Conservation (phyloP, 2,329 filamentous ascomycete genomes). For the Calonectria hongkongensis region DNA sequence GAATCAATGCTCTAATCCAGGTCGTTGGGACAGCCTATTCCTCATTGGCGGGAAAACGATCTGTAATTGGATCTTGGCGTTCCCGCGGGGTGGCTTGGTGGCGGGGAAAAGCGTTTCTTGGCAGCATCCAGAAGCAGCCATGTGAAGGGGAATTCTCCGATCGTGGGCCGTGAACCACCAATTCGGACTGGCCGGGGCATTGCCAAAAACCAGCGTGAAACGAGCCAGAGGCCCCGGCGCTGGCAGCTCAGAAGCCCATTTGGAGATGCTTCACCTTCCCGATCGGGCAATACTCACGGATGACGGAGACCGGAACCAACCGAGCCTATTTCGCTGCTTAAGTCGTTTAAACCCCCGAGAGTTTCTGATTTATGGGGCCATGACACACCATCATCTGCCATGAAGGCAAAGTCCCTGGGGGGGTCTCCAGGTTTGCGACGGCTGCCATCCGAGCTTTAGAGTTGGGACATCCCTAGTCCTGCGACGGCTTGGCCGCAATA, state of each 20-base stretch:
- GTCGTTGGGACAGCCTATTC: background rate
- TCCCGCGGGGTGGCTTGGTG: background rate
- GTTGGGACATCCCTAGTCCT: background rate
- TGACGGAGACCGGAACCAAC: conserved; percentile 10
- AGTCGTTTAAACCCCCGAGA: background rate
- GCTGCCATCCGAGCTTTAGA: background rate
- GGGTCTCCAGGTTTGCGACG: too few relatives aligned
- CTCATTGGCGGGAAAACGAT: conserved; percentile 25
- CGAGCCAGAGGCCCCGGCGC: background rate
- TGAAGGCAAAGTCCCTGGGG: too few relatives aligned
- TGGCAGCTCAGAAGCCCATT: background rate
- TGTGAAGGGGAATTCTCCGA: background rate
- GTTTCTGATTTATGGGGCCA: background rate
- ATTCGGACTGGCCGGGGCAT: background rate
- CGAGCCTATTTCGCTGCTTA: conserved; percentile 18
- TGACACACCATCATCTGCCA: background rate
- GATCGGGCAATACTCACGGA: background rate
- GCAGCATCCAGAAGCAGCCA: conserved; percentile 10
- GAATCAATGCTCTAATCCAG: background rate
- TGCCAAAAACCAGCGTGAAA: background rate
- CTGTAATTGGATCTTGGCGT: background rate
- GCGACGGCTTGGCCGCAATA: conserved; percentile 3
- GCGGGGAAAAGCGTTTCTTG: conserved; percentile 6
- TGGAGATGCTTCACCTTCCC: background rate
- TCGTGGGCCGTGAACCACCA: background rate